Evolutionary conservation across 345 rosid species (phyloP).

Genomic region (Ricinus communis): DNA sequence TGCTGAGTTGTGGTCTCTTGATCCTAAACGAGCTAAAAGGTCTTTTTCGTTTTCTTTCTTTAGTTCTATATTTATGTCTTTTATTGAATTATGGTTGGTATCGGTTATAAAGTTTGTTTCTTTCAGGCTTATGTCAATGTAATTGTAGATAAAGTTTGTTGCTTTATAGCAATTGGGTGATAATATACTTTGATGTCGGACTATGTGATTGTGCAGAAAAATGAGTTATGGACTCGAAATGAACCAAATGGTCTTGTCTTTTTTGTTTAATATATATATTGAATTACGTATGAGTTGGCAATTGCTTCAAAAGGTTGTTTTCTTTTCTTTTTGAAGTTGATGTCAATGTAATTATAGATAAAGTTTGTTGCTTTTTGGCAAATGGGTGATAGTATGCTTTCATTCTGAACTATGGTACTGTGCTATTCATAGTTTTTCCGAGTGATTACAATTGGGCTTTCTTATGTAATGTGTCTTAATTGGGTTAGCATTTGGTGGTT

Average conservation of each 20-base stretch:
- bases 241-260: too few relatives aligned
- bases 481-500: neutral
- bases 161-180: neutral
- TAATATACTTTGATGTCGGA: neutral
- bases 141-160: neutral
- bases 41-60: slow-evolving; percentile 13
- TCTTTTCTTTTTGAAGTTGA: neutral
- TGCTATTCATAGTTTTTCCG: too few relatives aligned
- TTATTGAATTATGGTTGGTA: neutral
- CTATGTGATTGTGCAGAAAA: neutral
- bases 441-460: neutral
- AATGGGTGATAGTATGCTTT: neutral
- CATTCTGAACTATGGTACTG: neutral
- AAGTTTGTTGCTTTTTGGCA: neutral
- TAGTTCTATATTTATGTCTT: neutral
- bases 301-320: too few relatives aligned
- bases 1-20: slow-evolving; percentile 77
- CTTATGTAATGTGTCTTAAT: neutral
- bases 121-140: neutral
- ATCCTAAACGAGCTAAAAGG: slow-evolving; percentile 96
- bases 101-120: neutral
- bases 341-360: neutral
- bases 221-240: too few relatives aligned
- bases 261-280: too few relatives aligned
- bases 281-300: too few relatives aligned